Evolutionary conservation across 257 asterid species (phyloP), one percentile per base, ranked within the genome.

Genomic region (Oldenlandia corymbosa): DNA sequence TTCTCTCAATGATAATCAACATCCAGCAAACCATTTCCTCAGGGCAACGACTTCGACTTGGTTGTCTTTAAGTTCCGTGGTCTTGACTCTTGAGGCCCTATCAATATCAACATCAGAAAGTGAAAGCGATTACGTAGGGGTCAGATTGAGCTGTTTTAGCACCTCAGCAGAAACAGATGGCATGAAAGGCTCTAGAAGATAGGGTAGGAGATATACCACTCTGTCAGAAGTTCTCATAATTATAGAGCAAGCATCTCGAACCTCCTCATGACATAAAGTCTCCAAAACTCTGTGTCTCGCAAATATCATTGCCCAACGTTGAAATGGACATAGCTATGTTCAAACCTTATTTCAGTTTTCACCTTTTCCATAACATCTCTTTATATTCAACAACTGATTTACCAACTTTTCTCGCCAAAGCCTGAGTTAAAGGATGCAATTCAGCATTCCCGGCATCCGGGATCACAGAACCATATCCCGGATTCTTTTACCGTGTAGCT

Each of bases 361-460:
- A 91, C 98, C 94, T 86, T 88, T 78, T 91, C 98, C 98, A 91
- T 84, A 60, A 88, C 88, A 66, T 91, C 96, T 93, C 97, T 71
- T 88, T 47, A 57, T 88, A 91, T 60, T 83, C 88, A 60, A 81
- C 88, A 27, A 86, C 87, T 55, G 71, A 78, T 36, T 58, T 72
- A 54, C 90, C 93, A 45, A 88, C 91, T 81, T 73, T 83, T 18
- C 83, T 90, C 57, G 87, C 96, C 75, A 88, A 62, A 10, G 84
- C 80, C 70, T 73, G 83, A 26, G 95, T 80, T 67, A 67, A 75
- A 65, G 84, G 71, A 71, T 91, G 96, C 67, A 90, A 84, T 74
- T 81, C 94, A 57, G 79, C 95, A 67, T 62, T 82, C 60, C 64
- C 79, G 11, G 86, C 83, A 71, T 86, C 94, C 59, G 98, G 98